Evolutionary conservation across 2,329 filamentous ascomycete species (phyloP).

Genomic region (Nothopassalora personata): DNA sequence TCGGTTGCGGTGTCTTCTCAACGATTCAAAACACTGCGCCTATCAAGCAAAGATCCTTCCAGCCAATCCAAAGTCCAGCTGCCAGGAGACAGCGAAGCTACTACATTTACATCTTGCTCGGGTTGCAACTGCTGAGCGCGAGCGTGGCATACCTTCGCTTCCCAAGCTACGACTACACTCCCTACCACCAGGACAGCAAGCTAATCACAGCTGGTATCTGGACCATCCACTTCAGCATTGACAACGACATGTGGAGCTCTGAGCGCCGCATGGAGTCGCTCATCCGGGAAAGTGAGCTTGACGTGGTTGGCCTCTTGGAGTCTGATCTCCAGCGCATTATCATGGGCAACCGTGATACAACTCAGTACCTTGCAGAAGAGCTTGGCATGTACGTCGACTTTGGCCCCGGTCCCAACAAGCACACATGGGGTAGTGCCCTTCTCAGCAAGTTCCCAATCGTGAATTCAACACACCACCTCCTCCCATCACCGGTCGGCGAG

Average conservation of each 20-base stretch:
- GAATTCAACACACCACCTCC: conserved; percentile 91
- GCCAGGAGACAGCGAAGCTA: conserved; percentile 56
- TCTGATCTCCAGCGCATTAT: conserved; percentile 94
- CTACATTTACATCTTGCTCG: conserved; percentile 65
- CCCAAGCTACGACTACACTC: conserved; percentile 83
- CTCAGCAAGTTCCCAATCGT: conserved; percentile 97
- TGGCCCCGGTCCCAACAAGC: conserved; percentile 95
- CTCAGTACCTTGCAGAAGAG: conserved; percentile 91
- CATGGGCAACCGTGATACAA: conserved; percentile 97
- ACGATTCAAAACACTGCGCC: conserved; percentile 44
- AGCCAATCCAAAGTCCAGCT: conserved; percentile 39
- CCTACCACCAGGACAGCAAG: conserved; percentile 83
- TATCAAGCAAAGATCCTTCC: conserved; percentile 35
- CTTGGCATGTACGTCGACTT: conserved; percentile 99
- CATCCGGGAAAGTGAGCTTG: conserved; percentile 79
- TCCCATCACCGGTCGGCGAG: conserved; percentile 90
- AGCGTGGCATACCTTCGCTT: conserved; percentile 83
- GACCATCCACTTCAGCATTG: conserved; percentile 96
- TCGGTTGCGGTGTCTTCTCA: conserved; percentile 80
- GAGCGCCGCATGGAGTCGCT: conserved; percentile 79
- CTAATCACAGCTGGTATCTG: conserved; percentile 92
- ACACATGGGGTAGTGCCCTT: conserved; percentile 91
- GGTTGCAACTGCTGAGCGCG: conserved; percentile 74
- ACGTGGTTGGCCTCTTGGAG: conserved; percentile 91
- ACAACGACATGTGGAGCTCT: conserved; percentile 98